Percentiles rank a stretch among this genome's conserved stretches.
Evolutionary conservation across 2,329 filamentous ascomycete species (phyloP).

Genomic region (Paracoccidioides lutzii): DNA sequence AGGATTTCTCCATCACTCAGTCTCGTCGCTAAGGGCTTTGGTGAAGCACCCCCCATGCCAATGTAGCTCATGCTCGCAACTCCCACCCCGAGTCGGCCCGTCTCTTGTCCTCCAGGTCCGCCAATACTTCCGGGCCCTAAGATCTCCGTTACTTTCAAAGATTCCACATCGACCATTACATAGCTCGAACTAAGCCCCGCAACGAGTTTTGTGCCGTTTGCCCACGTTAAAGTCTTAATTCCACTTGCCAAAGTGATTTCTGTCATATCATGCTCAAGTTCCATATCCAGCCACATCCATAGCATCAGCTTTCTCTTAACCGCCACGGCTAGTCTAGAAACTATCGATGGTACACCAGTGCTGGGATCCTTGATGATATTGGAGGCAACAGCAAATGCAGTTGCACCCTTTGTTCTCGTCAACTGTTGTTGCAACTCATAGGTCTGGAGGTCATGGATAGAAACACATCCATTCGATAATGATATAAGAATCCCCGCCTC

Average conservation of each 20-base stretch:
- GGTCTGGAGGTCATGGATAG: constrained; percentile 75
- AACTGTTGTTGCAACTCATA: constrained; percentile 74
- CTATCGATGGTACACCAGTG: constrained; percentile 83
- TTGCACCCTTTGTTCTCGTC: constrained; percentile 72
- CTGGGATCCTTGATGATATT: constrained; percentile 84
- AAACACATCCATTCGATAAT: constrained; percentile 78
- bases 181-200: constrained; percentile 88
- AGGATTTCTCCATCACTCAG: constrained; percentile 73
- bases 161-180: constrained; percentile 72
- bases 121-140: constrained; percentile 61
- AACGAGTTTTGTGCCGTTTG: constrained; percentile 70
- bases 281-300: constrained; percentile 95
- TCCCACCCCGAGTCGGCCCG: constrained; percentile 65
- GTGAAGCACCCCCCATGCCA: constrained; percentile 81
- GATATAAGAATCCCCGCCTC: constrained; percentile 87
- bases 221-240: constrained; percentile 84
- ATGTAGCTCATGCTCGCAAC: constrained; percentile 92
- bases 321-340: constrained; percentile 79
- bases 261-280: constrained; percentile 54
- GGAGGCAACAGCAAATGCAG: constrained; percentile 81
- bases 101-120: constrained; percentile 50
- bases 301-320: constrained; percentile 80
- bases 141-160: constrained; percentile 62
- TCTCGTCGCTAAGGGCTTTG: constrained; percentile 74
- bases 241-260: constrained; percentile 73